These are phyloP conservation scores for Penicillium sp. DNA, from an alignment of 2,329 filamentous ascomycete species.

Conservation along the genomic window DNA sequence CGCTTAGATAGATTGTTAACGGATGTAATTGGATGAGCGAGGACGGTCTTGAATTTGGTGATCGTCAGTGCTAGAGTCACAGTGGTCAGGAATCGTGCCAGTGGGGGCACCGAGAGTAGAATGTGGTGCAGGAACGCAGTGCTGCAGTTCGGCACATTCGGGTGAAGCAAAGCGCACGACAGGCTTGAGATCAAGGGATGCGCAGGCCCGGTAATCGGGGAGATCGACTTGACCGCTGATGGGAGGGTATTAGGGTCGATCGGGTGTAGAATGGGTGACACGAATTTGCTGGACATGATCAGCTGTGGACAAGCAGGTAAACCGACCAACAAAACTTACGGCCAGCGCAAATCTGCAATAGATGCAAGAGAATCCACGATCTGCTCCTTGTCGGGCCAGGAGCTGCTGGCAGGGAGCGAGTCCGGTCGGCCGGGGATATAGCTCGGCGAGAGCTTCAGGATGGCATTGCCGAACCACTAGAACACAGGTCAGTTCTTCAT, in stretches of 20 bases:
- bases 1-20: conserved; percentile 62
- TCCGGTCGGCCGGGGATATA: conserved; percentile 72
- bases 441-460: conserved; percentile 64
- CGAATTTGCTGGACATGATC: conserved; percentile 56
- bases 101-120: conserved; percentile 72
- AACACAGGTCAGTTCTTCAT: conserved; percentile 5
- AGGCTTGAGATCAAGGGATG: conserved; percentile 82
- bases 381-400: conserved; percentile 71
- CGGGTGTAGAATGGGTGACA: conserved; percentile 83
- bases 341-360: conserved; percentile 80
- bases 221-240: conserved; percentile 62
- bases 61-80: conserved; percentile 65
- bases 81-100: conserved; percentile 66
- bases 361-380: conserved; percentile 76
- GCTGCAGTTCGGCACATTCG: conserved; percentile 78
- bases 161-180: conserved; percentile 86
- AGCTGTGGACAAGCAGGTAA: background rate
- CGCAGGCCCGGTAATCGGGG: conserved; percentile 74
- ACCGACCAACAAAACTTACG: conserved; percentile 50
- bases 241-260: conserved; percentile 55
- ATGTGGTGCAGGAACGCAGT: conserved; percentile 85
- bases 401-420: conserved; percentile 60
- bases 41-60: conserved; percentile 62
- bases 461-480: conserved; percentile 61
- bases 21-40: conserved; percentile 64